Evolutionary conservation across 1,139 yeast species (phyloP).

Genomic region (Pichia sp.): DNA sequence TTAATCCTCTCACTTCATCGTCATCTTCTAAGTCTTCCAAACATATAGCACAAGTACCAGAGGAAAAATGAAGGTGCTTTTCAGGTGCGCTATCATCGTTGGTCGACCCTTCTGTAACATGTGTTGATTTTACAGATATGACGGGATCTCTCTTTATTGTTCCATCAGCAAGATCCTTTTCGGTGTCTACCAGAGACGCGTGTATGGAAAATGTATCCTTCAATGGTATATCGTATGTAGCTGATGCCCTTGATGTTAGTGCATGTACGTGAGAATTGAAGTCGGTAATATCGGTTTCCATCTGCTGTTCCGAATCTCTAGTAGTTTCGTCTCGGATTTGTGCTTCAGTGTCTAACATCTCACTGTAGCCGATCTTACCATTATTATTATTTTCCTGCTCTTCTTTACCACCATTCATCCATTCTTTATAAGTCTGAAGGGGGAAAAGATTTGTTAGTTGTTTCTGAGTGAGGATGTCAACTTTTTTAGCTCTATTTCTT

Average conservation of each 20-base stretch:
- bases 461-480: conserved; percentile 44
- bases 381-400: conserved; percentile 20
- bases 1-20: conserved; percentile 61
- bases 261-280: too few relatives aligned
- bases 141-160: too few relatives aligned
- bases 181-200: too few relatives aligned
- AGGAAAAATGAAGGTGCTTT: conserved; percentile 33
- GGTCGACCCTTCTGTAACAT: too few relatives aligned
- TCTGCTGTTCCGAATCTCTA: too few relatives aligned
- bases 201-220: too few relatives aligned
- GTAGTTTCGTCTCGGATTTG: too few relatives aligned
- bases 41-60: conserved; percentile 80
- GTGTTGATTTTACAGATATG: too few relatives aligned
- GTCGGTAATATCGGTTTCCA: not conserved
- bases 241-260: too few relatives aligned
- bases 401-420: conserved; percentile 55
- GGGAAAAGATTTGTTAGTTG: conserved; percentile 69
- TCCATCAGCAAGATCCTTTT: too few relatives aligned
- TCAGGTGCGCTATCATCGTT: not conserved
- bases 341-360: conserved; percentile 10
- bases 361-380: conserved; percentile 20
- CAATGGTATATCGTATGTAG: too few relatives aligned
- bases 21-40: conserved; percentile 57
- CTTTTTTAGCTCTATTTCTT: conserved; percentile 37
- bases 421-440: conserved; percentile 48